Conservation (phyloP, 306 rosid genomes). For the Glycine soja region DNA sequence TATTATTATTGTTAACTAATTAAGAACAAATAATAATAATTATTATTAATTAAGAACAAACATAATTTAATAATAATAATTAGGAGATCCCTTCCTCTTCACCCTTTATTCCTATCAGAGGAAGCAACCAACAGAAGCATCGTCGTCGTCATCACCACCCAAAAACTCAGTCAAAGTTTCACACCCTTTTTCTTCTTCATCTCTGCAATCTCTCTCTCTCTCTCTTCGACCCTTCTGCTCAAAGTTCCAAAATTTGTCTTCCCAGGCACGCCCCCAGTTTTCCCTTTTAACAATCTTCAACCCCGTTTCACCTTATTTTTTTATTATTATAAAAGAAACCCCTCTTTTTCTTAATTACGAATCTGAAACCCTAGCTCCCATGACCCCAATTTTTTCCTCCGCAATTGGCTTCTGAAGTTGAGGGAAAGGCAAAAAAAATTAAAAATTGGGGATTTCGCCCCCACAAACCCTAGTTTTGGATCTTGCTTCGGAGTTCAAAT, state of each 20-base stretch:
- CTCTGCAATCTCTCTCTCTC: not conserved
- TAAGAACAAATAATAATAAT: not conserved
- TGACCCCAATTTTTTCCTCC: slow-evolving; percentile 41
- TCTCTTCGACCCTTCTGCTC: slow-evolving; percentile 16
- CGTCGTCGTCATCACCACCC: slow-evolving; percentile 69
- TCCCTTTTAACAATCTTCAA: slow-evolving; percentile 5
- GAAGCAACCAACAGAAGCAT: slow-evolving; percentile 57
- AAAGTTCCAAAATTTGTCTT: slow-evolving; percentile 45
- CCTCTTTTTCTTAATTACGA: slow-evolving; percentile 44
- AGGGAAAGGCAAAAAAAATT: not conserved
- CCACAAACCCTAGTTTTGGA: slow-evolving; percentile 76
- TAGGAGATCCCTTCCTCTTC: slow-evolving; percentile 59
- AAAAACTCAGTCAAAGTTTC: slow-evolving; percentile 62
- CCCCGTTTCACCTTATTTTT: slow-evolving; percentile 32
- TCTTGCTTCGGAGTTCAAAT: slow-evolving; percentile 57
- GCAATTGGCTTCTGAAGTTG: slow-evolving; percentile 43
- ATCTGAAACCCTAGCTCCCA: slow-evolving; percentile 61
- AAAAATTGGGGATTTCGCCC: slow-evolving; percentile 44
- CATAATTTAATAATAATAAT: slow-evolving; percentile 44
- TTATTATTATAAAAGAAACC: slow-evolving; percentile 29
- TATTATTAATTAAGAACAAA: not conserved
- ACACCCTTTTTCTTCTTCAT: slow-evolving; percentile 52
- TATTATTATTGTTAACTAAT: not conserved
- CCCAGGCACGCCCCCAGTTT: slow-evolving; percentile 46
- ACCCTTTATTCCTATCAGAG: slow-evolving; percentile 50